A percentile compares a stretch with the other conserved stretches of the same genome.
These are phyloP conservation scores for Termitomyces heimii DNA, from an alignment of 768 basidiomycete genomes.

Conservation along the genomic window DNA sequence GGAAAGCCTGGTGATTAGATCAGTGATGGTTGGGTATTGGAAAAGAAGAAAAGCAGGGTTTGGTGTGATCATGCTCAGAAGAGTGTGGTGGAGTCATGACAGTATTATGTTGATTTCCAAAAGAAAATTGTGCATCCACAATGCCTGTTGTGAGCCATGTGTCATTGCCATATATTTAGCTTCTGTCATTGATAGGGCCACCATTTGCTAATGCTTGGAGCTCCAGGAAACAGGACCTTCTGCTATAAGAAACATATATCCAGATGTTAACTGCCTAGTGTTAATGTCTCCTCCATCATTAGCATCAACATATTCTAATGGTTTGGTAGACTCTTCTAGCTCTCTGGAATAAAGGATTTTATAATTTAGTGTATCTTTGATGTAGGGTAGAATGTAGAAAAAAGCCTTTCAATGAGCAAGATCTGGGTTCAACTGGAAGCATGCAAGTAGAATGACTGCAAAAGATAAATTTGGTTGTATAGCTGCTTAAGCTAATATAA, in stretches of 20 bases:
- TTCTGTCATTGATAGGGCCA: too few relatives aligned
- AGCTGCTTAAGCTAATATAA: background rate
- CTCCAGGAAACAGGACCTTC: background rate
- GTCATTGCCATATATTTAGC: too few relatives aligned
- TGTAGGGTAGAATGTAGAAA: too few relatives aligned
- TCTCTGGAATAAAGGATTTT: background rate
- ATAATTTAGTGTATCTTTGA: background rate
- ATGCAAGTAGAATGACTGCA: background rate
- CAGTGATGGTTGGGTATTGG: too few relatives aligned
- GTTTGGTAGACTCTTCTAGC: background rate
- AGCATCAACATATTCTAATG: background rate
- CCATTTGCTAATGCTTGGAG: too few relatives aligned
- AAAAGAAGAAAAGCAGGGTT: too few relatives aligned
- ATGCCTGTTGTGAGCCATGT: too few relatives aligned
- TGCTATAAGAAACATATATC: background rate
- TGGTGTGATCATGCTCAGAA: too few relatives aligned
- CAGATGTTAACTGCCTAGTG: background rate
- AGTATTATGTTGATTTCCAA: too few relatives aligned
- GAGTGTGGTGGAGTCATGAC: too few relatives aligned
- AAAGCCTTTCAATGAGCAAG: background rate
- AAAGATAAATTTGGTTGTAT: background rate
- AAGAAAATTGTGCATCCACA: too few relatives aligned
- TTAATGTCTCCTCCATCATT: background rate
- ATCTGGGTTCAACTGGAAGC: background rate
- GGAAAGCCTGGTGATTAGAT: too few relatives aligned